phyloP scores from a whole-genome alignment of 2,329 filamentous ascomycete species.

The Ascochyta fabae region DNA sequence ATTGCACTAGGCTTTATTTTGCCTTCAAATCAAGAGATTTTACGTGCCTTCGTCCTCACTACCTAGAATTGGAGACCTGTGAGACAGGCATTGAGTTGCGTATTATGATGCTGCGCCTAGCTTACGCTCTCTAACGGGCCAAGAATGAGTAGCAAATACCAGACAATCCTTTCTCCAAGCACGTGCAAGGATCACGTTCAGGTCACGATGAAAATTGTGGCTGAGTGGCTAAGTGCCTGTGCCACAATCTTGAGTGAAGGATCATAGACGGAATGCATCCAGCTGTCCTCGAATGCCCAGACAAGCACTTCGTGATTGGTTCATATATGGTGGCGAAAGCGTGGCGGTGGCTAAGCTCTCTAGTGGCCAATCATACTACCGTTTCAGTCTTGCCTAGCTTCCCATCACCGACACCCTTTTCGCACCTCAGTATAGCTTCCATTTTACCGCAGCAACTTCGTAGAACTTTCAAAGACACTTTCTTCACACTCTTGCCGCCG shows the following conservation, averaged over 20 bases:
- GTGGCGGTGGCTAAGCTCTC: background rate
- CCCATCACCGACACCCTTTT: background rate
- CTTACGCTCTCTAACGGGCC: too few relatives aligned
- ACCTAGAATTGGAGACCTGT: too few relatives aligned
- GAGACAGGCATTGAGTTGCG: too few relatives aligned
- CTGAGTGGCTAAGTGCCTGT: constrained; percentile 1
- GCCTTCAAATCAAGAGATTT: too few relatives aligned
- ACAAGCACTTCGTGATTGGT: background rate
- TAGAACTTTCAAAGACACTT: background rate
- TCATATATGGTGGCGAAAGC: background rate
- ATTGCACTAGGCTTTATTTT: too few relatives aligned
- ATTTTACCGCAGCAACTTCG: background rate
- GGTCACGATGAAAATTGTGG: background rate
- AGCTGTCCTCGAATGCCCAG: background rate
- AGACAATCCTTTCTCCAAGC: too few relatives aligned
- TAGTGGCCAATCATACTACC: background rate
- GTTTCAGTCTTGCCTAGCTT: background rate
- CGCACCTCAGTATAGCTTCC: background rate
- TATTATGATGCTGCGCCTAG: too few relatives aligned
- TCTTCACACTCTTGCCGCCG: background rate
- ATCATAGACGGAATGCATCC: background rate
- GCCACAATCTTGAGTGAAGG: background rate
- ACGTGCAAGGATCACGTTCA: too few relatives aligned
- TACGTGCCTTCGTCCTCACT: too few relatives aligned
- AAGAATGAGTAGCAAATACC: too few relatives aligned